A percentile compares a stretch with the other conserved stretches of the same genome.
phyloP scores from a whole-genome alignment of 192 early-diverging fungal genomes.

The Coemansia sp. region DNA sequence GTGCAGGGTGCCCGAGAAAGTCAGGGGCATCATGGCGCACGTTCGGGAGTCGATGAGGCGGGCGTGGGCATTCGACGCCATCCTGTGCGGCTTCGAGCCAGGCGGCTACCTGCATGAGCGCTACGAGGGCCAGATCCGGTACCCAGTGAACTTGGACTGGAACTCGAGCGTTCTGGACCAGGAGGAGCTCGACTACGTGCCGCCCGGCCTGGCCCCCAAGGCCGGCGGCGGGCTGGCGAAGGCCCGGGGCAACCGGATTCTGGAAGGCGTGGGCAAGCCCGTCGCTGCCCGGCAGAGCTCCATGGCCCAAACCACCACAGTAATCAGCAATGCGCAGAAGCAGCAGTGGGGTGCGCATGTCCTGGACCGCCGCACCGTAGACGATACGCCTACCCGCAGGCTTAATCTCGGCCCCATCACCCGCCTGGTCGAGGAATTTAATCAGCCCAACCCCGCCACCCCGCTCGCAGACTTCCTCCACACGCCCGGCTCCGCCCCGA shows the following conservation, averaged over 20 bases:
- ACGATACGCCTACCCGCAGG: conserved; percentile 35
- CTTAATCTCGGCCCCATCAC: conserved; percentile 40
- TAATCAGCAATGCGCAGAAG: background rate
- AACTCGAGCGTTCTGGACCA: background rate
- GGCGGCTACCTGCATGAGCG: background rate
- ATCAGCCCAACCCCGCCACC: conserved; percentile 2
- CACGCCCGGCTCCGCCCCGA: conserved; percentile 19
- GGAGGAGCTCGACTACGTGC: conserved; percentile 11
- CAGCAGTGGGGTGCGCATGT: conserved; percentile 30
- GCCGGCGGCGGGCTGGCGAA: background rate
- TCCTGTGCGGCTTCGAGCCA: conserved; percentile 27
- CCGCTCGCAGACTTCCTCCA: conserved; percentile 5
- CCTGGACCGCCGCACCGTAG: conserved; percentile 29
- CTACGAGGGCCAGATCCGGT: conserved; percentile 18
- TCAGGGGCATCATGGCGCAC: conserved; percentile 36
- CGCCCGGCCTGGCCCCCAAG: conserved; percentile 13
- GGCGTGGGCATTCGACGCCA: conserved; percentile 17
- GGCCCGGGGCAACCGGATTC: background rate
- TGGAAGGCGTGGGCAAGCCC: too few relatives aligned
- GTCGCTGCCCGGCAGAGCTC: too few relatives aligned
- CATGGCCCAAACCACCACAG: too few relatives aligned
- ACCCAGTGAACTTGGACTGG: conserved; percentile 26
- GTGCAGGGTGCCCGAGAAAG: conserved; percentile 19
- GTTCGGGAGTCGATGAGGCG: conserved; percentile 22
- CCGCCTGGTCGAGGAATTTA: conserved; percentile 39